Conservation (phyloP, 225 moss, liverwort and hornwort genomes). For the Straminergon stramineum region DNA sequence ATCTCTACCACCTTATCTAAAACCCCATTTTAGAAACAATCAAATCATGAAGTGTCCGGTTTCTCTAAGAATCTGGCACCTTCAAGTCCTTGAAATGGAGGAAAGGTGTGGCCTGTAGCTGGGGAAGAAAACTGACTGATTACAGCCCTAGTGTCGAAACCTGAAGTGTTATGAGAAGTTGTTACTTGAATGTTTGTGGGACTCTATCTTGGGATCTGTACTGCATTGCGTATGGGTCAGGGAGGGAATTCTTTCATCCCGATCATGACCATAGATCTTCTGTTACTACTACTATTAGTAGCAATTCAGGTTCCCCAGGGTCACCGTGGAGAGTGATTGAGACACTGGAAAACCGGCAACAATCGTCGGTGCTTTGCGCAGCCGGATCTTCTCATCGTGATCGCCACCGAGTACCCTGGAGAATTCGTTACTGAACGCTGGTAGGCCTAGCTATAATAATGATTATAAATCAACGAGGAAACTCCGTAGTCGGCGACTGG, state of each 20-base stretch:
- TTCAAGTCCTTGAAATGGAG: not conserved
- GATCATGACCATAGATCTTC: constrained; percentile 3
- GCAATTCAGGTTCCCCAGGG: not conserved
- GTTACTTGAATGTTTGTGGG: constrained; percentile 30
- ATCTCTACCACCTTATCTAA: not conserved
- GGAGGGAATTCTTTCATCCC: constrained; percentile 13
- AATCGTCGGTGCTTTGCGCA: not conserved
- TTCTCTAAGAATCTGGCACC: not conserved
- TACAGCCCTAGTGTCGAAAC: constrained; percentile 32
- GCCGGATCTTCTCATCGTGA: not conserved
- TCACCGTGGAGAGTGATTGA: not conserved
- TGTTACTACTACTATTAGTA: not conserved
- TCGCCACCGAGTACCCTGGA: constrained; percentile 3
- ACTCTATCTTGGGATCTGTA: constrained; percentile 54
- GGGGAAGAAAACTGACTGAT: constrained; percentile 20
- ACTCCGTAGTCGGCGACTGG: not conserved
- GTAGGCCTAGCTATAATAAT: not conserved
- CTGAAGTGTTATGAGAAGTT: not conserved
- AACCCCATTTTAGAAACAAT: not conserved
- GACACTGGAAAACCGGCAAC: not conserved
- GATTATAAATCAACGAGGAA: not conserved
- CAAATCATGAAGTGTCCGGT: not conserved
- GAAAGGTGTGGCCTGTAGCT: not conserved
- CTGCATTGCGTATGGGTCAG: constrained; percentile 24
- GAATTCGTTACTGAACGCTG: not conserved